Base-by-base conservation (phyloP, 768 basidiomycete genomes). In the Suillus tomentosus region DNA sequence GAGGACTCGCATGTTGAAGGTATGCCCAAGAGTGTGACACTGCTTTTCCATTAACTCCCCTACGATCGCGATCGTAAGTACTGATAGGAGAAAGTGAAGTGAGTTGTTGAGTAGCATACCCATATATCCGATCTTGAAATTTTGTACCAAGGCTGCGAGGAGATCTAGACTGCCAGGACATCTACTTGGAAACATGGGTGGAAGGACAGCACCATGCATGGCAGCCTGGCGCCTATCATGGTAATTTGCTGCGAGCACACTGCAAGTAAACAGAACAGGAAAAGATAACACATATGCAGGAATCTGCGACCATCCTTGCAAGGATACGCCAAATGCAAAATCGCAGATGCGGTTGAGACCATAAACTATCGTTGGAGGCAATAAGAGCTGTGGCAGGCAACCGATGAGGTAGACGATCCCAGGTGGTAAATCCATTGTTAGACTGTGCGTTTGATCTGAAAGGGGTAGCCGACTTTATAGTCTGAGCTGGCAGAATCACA, bases 81-180 rank as follows among this genome's bases (percentile, higher is more conserved):
- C 17, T n/a, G n/a, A 7, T 24, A 65, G 39, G 9, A 14, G 39
- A 58, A 27, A 40, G 15, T 15, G 27, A 27, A 10, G 58, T 14
- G 27, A 31, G 5, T 31, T 31, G 60, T n/a, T 5, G 47, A 27
- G 24, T 22, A 1, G 13, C 79, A 8, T 64, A 81, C 86, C 84
- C 22, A 79, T 78, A 71, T 87, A 86, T 1, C 85, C 86, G 47
- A 69, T 68, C 3, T 73, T 72, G 61, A 79, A 80, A 39, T 79
- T 77, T 58, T 75, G 66, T 60, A 78, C 72, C 75, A 84, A 71
- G 15, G 37, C 63, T n/a, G 67, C 65, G 31, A 85, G 68, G 17
- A 84, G 67, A 64, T 86, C 85, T 4, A 83, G n/a, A 64, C 81
- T 83, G 31, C 83, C 85, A 7, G 79, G 73, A 70, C 66, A 75